phyloP scores from a whole-genome alignment of 305 asterid species.

The Rubia tinctorum region DNA sequence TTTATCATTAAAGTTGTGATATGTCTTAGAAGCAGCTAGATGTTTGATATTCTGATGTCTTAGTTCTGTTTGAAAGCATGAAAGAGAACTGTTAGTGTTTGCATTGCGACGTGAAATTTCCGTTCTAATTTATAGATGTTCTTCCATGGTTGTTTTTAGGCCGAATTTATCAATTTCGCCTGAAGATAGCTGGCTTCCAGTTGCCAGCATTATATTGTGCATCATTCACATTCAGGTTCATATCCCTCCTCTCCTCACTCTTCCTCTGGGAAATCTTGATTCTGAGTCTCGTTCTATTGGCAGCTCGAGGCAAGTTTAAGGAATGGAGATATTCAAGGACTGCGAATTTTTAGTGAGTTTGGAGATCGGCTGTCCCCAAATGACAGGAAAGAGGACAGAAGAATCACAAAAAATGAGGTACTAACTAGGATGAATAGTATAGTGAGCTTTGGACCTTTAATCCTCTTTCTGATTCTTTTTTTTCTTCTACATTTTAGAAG shows the following conservation, averaged over 20 bases:
- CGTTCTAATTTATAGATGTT: constrained; percentile 1
- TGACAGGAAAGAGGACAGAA: constrained; percentile 19
- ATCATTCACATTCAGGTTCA: constrained; percentile 76
- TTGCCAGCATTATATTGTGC: constrained; percentile 84
- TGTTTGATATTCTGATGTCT: not conserved
- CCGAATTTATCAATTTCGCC: constrained; percentile 82
- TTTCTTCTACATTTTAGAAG: not conserved
- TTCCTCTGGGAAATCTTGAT: constrained; percentile 21
- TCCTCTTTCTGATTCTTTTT: constrained; percentile 11
- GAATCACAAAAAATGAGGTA: constrained; percentile 47
- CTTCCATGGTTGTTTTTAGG: constrained; percentile 30
- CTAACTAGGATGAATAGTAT: constrained; percentile 1
- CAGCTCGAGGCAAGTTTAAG: constrained; percentile 77
- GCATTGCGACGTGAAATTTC: not conserved
- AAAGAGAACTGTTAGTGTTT: not conserved
- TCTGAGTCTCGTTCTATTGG: constrained; percentile 23
- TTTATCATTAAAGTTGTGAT: not conserved
- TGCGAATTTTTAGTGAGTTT: constrained; percentile 45
- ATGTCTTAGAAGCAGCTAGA: not conserved
- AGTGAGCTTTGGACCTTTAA: constrained; percentile 3
- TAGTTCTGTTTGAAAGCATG: not conserved
- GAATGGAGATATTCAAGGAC: constrained; percentile 73
- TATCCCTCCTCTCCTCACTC: constrained; percentile 1
- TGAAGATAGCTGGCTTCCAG: constrained; percentile 95
- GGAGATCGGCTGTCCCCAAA: constrained; percentile 43